Conservation (phyloP, 1,284 basidiomycete genomes). For the Neonothopanus nambi region DNA sequence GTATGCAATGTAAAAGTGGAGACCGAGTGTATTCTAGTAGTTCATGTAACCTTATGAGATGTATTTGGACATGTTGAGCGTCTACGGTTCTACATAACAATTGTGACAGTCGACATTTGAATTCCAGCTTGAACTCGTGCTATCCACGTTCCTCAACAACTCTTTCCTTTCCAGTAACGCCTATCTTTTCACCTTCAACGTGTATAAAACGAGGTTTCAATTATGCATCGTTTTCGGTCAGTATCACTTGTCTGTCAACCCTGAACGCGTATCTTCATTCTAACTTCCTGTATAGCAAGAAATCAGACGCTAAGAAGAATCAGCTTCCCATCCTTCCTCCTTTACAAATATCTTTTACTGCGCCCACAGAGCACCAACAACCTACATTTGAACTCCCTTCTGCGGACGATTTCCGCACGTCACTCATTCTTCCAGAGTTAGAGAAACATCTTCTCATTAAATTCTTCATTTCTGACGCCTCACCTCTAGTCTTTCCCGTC, state of each 20-base stretch:
- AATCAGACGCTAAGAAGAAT: conserved; percentile 61
- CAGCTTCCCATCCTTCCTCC: conserved; percentile 37
- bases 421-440: conserved; percentile 80
- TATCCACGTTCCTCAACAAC: conserved; percentile 66
- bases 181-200: conserved; percentile 47
- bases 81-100: neutral
- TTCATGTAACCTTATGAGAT: too few species aligned
- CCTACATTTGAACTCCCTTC: conserved; percentile 59
- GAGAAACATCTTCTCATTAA: conserved; percentile 30
- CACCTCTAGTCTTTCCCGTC: conserved; percentile 64
- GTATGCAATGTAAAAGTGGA: conserved; percentile 8
- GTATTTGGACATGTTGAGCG: neutral
- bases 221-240: conserved; percentile 81
- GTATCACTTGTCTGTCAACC: conserved; percentile 30
- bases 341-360: conserved; percentile 25
- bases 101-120: neutral
- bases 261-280: conserved; percentile 22
- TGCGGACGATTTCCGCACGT: conserved; percentile 76
- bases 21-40: too few species aligned
- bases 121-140: conserved; percentile 56
- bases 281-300: conserved; percentile 49
- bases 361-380: conserved; percentile 8
- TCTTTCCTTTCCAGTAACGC: conserved; percentile 38
- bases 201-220: conserved; percentile 63
- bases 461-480: conserved; percentile 16